phyloP scores from a whole-genome alignment of 106 monocot species.

The Apostasia ramifera region DNA sequence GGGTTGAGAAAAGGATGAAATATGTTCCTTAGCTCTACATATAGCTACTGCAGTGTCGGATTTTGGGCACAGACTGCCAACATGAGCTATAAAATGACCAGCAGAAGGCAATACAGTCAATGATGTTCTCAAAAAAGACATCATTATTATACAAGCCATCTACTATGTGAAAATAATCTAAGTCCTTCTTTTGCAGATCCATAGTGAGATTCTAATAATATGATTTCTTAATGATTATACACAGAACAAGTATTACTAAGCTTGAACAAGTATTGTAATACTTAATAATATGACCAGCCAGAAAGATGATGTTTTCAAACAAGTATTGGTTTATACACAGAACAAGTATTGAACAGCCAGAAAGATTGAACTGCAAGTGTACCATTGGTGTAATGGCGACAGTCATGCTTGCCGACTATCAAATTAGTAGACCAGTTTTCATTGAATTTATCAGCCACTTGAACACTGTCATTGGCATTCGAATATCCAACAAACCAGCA shows the following conservation, averaged over 20 bases:
- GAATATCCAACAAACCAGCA: slow-evolving; percentile 83
- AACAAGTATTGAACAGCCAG: too few relatives aligned
- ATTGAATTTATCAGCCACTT: slow-evolving; percentile 55
- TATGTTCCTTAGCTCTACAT: too few relatives aligned
- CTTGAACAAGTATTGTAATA: neutral
- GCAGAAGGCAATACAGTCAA: too few relatives aligned
- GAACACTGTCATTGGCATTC: slow-evolving; percentile 16
- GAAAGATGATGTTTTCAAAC: neutral
- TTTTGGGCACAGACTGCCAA: too few relatives aligned
- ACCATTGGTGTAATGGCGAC: slow-evolving; percentile 77
- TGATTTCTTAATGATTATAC: neutral
- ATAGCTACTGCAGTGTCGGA: too few relatives aligned
- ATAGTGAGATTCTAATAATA: neutral
- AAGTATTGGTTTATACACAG: too few relatives aligned
- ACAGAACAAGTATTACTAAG: neutral
- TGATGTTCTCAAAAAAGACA: too few relatives aligned
- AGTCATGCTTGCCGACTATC: slow-evolving; percentile 68
- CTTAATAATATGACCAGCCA: neutral
- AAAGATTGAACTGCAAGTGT: slow-evolving; percentile 7
- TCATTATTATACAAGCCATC: too few relatives aligned
- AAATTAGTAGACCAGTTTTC: slow-evolving; percentile 53
- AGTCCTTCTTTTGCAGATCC: too few relatives aligned
- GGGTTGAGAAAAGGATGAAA: too few relatives aligned
- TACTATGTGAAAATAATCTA: too few relatives aligned
- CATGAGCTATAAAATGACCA: too few relatives aligned